Percentiles rank a stretch among this genome's conserved stretches.
Evolutionary conservation across 2,329 filamentous ascomycete genomes (phyloP).

Genomic region (Aspergillus arachidicola): DNA sequence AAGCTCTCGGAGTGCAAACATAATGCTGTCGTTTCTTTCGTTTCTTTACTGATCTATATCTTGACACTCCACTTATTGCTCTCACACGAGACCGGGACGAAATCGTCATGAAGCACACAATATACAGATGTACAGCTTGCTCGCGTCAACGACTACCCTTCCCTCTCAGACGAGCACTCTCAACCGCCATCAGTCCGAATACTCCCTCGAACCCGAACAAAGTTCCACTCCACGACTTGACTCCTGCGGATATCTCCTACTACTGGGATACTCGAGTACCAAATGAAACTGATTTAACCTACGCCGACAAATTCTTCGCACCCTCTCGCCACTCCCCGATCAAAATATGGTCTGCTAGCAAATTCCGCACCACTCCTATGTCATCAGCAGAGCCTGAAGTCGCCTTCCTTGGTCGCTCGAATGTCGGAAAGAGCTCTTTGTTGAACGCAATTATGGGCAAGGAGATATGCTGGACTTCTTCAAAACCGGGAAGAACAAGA

Average conservation of each 20-base stretch:
- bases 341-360: slow-evolving; percentile 62
- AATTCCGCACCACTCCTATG: slow-evolving; percentile 62
- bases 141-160: slow-evolving; percentile 3
- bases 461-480: slow-evolving; percentile 58
- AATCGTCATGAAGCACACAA: not conserved
- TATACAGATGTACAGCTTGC: slow-evolving; percentile 8
- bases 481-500: slow-evolving; percentile 63
- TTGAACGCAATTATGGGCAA: slow-evolving; percentile 64
- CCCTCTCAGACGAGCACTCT: slow-evolving; percentile 5
- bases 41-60: not conserved
- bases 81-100: not conserved
- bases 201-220: slow-evolving; percentile 27
- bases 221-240: slow-evolving; percentile 33
- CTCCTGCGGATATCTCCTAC: slow-evolving; percentile 41
- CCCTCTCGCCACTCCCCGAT: slow-evolving; percentile 50
- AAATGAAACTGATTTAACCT: slow-evolving; percentile 44
- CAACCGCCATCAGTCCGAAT: slow-evolving; percentile 17
- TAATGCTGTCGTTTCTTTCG: not conserved
- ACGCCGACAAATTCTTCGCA: slow-evolving; percentile 51
- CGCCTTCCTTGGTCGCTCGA: slow-evolving; percentile 69
- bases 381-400: slow-evolving; percentile 60
- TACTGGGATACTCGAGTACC: slow-evolving; percentile 57
- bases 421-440: slow-evolving; percentile 69
- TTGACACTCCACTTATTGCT: not conserved
- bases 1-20: slow-evolving; percentile 11